phyloP scores from a whole-genome alignment of 73 alveolate genomes.

The Breviolum minutum region DNA sequence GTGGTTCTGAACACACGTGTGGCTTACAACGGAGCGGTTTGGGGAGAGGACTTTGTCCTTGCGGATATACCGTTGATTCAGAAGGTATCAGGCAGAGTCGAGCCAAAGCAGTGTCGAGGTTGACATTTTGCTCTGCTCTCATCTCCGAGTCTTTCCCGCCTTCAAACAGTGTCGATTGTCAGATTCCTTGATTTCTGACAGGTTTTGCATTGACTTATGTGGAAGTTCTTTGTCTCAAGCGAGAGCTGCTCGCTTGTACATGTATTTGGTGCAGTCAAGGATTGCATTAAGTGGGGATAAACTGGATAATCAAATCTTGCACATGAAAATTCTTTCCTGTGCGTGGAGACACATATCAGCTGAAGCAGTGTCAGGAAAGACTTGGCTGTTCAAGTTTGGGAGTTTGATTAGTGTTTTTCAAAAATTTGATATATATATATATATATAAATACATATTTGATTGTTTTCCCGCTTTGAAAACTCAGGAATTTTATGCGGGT shows the following conservation, averaged over 20 bases:
- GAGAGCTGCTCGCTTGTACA: neutral
- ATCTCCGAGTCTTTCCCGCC: too few relatives aligned
- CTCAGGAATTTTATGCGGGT: conserved; percentile 26
- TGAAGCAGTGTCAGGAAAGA: too few relatives aligned
- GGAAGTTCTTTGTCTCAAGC: conserved; percentile 50
- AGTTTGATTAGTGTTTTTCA: too few relatives aligned
- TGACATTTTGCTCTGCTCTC: neutral
- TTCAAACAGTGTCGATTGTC: neutral
- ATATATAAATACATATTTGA: too few relatives aligned
- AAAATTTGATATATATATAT: too few relatives aligned
- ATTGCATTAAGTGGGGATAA: too few relatives aligned
- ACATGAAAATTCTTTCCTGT: too few relatives aligned
- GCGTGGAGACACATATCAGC: too few relatives aligned
- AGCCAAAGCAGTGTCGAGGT: neutral
- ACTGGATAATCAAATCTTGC: too few relatives aligned
- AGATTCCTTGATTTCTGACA: neutral
- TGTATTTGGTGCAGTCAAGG: too few relatives aligned
- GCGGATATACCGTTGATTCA: conserved; percentile 36
- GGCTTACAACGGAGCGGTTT: conserved; percentile 46
- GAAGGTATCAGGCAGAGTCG: conserved; percentile 12
- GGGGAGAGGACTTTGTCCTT: conserved; percentile 94
- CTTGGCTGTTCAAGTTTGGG: too few relatives aligned
- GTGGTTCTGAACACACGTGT: conserved; percentile 71
- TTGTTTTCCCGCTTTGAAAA: neutral
- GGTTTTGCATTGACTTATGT: conserved; percentile 69